Evolutionary conservation across 176 grass and related monocot species (phyloP), one percentile per base, ranked within the genome.

Genomic region (Aechmea fasciata): DNA sequence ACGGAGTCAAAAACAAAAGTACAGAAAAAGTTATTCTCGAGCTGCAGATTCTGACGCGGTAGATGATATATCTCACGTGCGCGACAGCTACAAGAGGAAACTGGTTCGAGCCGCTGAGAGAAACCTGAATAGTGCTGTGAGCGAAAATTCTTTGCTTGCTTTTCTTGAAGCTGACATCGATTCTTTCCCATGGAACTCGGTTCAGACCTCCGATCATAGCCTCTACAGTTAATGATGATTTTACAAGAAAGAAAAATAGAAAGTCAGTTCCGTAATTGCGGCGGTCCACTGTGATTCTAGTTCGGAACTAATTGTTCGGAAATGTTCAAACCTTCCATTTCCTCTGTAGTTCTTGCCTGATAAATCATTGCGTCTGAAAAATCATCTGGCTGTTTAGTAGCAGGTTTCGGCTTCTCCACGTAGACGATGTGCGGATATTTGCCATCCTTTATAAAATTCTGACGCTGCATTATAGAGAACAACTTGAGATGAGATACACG

Each of bases 81-180:
- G 10, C 54, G 20, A 9, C 19, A 17, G 20, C 54, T 9, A 3
- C 4, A 20, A 23, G 12, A 13, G 20, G 13, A 48, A 25, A 23
- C 18, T 52, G 10, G 11, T 11, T n/a, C 6, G 54, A 17, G 50
- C 14, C 48, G 14, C 33, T 41, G 54, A 26, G 57, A 49, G 25
- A 77, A 83, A 92, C 93, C 93, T 92, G 89, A 79, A 97, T 97
- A 10, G 93, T 90, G 81, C 81, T 89, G 61, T 97, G 93, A 61
- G 93, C 93, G 26, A 97, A 87, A 85, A 97, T 18, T 65, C 67
- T 90, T 69, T 93, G 94, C 73, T 49, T 80, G 33, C 84, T 90
- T 82, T 85, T 92, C 52, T 75, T 82, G 80, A 97, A 97, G 77
- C 94, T 90, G 73, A 97, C 87, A 77, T 93, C 86, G 67, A 97